These are phyloP conservation scores for Cercospora brassicicola DNA, from an alignment of 2,329 filamentous ascomycete species.

Conservation along the genomic window DNA sequence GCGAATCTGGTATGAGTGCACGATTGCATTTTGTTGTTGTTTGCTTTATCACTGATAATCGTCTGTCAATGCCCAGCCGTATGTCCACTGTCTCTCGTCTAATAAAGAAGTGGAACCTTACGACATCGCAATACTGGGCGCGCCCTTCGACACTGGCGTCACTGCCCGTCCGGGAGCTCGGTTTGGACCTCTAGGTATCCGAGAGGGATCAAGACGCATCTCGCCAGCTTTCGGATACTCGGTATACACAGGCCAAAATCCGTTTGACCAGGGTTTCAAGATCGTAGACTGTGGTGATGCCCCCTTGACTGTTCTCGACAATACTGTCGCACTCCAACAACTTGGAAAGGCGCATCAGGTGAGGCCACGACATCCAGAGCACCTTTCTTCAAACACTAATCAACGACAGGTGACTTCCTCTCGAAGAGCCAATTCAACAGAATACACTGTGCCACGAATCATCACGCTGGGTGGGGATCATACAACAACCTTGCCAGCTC, in stretches of 20 bases:
- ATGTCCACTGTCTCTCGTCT: constrained; percentile 48
- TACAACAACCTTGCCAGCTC: constrained; percentile 55
- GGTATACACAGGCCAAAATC: constrained; percentile 51
- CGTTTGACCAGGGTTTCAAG: constrained; percentile 49
- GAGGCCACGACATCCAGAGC: neutral
- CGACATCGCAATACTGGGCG: constrained; percentile 44
- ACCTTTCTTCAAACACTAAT: neutral
- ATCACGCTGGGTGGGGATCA: constrained; percentile 58
- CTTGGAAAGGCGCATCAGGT: constrained; percentile 55
- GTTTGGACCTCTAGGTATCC: constrained; percentile 48
- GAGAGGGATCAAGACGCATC: constrained; percentile 44
- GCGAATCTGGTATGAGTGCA: constrained; percentile 41
- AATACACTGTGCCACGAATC: constrained; percentile 52
- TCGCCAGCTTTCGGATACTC: constrained; percentile 44
- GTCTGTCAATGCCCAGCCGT: constrained; percentile 33
- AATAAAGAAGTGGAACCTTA: constrained; percentile 45
- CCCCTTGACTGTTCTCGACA: constrained; percentile 51
- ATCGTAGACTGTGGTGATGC: constrained; percentile 59
- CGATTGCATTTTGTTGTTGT: neutral
- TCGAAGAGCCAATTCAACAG: constrained; percentile 44
- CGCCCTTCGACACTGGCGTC: constrained; percentile 41
- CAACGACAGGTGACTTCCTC: neutral
- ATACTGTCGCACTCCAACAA: constrained; percentile 56
- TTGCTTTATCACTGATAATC: neutral
- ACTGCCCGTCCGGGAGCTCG: constrained; percentile 55